Percentiles rank a stretch among this genome's conserved stretches.
These are phyloP conservation scores for Combretum micranthum DNA, from an alignment of 345 rosid species.

Conservation along the genomic window DNA sequence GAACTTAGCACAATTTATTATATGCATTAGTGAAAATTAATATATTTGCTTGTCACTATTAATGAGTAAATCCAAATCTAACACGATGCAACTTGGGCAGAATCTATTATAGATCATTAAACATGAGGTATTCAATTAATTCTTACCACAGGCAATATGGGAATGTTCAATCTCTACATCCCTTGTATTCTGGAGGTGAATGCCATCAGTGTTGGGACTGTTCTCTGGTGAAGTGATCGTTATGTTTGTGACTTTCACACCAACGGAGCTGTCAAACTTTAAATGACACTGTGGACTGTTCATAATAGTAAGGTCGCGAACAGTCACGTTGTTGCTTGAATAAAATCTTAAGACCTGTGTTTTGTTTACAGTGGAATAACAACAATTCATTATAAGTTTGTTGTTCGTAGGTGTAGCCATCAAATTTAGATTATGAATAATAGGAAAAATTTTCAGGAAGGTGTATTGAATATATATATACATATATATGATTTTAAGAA, in stretches of 20 bases:
- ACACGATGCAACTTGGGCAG: too few relatives aligned
- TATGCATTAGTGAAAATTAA: too few relatives aligned
- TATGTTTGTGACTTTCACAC: slow-evolving; percentile 51
- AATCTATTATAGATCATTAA: background rate
- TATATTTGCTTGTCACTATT: too few relatives aligned
- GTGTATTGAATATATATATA: too few relatives aligned
- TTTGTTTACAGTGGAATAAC: background rate
- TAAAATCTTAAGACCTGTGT: slow-evolving; percentile 73
- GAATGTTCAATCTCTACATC: slow-evolving; percentile 74
- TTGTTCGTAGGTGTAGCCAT: too few relatives aligned
- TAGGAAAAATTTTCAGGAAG: too few relatives aligned
- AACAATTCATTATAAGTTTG: background rate
- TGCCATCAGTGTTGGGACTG: slow-evolving; percentile 88
- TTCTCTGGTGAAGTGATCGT: slow-evolving; percentile 60
- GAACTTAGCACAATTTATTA: too few relatives aligned
- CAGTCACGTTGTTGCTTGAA: slow-evolving; percentile 56
- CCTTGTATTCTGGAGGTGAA: slow-evolving; percentile 77
- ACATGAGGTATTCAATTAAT: background rate
- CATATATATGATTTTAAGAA: background rate
- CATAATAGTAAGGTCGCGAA: slow-evolving; percentile 55
- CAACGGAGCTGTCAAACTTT: slow-evolving; percentile 66
- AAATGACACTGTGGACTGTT: slow-evolving; percentile 87
- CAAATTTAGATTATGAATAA: too few relatives aligned
- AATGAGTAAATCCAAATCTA: too few relatives aligned
- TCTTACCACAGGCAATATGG: slow-evolving; percentile 61